These are phyloP conservation scores for Pseudonectria foliicola DNA, from an alignment of 2,329 filamentous ascomycete species.

Conservation along the genomic window DNA sequence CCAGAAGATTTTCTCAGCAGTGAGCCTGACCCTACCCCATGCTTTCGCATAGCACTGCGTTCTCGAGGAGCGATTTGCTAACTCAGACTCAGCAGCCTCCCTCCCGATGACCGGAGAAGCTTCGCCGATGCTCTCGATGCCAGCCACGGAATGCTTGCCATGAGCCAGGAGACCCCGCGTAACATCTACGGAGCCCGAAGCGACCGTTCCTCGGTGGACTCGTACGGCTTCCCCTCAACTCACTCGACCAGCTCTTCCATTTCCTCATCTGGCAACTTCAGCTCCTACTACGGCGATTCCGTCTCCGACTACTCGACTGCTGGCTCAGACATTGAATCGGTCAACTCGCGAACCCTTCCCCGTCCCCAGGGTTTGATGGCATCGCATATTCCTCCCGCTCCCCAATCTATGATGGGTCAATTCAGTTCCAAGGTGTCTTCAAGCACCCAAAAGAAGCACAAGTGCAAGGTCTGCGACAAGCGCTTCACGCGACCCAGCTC, in stretches of 20 bases:
- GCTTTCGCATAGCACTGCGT: conserved; percentile 31
- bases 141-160: conserved; percentile 87
- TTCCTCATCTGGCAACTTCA: conserved; percentile 74
- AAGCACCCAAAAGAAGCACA: conserved; percentile 98
- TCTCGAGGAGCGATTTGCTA: conserved; percentile 1
- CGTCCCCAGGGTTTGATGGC: conserved; percentile 60
- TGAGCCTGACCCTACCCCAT: conserved; percentile 49
- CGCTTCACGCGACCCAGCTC: conserved; percentile 92
- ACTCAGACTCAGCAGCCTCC: conserved; percentile 30
- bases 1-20: conserved; percentile 74
- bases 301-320: conserved; percentile 91
- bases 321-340: conserved; percentile 76
- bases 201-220: conserved; percentile 68
- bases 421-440: conserved; percentile 96
- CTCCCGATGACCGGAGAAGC: conserved; percentile 52
- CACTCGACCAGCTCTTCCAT: conserved; percentile 87
- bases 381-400: conserved; percentile 67
- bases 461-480: conserved; percentile 98
- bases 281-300: conserved; percentile 77
- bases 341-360: conserved; percentile 75
- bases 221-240: conserved; percentile 82
- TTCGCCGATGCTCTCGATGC: conserved; percentile 89
- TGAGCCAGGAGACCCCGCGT: conserved; percentile 90
- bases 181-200: conserved; percentile 74
- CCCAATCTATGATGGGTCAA: conserved; percentile 96